Base-by-base conservation (phyloP, 768 basidiomycete genomes). In the Lactarius vividus region DNA sequence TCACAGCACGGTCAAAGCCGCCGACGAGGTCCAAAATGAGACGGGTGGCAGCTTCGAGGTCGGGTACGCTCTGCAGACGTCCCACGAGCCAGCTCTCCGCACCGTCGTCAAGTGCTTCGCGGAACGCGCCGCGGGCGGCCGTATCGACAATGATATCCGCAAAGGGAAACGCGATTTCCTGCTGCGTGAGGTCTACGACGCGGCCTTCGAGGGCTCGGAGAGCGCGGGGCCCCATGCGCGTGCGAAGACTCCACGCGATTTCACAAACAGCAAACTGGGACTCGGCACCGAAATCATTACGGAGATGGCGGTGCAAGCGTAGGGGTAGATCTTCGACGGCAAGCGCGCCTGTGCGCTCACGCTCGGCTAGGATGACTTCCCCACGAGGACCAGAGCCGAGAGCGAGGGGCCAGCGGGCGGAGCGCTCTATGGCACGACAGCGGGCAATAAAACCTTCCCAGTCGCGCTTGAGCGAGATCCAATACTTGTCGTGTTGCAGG, bases 381-480 rank as follows among this genome's bases (percentile, higher is more conserved):
- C 71, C 71, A 18, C 73, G 69, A 62, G 75, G 77, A 20, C 76
- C 77, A 28, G 80, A 73, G 46, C 85, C 88, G 40, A 94, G 81
- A 18, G 82, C 82, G 31, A 94, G 82, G 2, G 93, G 93, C 85
- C 90, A 89, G 53, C 91, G 84, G 39, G 89, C 90, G 67, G 86
- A 86, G 52, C 91, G 88, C 77, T 97, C 96, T n/a, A 95, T 81
- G 69, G 94, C 93, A 61, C 91, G 85, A 72, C 93, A 95, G 63
- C 92, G 84, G 9, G 95, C 90, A 67, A 96, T 87, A 72, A 98
- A 96, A 3, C 96, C 94, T 73, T 98, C 91, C 96, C 96, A 98
- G 71, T 98, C 95, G 55, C 91, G 80, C 75, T 92, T 95, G 71
- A 97, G 76, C 0, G 89, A 87, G 70, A 85, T 89, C 86, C 92